Base-by-base conservation (phyloP, 768 basidiomycete genomes). In the Phlegmacium glaucopus region DNA sequence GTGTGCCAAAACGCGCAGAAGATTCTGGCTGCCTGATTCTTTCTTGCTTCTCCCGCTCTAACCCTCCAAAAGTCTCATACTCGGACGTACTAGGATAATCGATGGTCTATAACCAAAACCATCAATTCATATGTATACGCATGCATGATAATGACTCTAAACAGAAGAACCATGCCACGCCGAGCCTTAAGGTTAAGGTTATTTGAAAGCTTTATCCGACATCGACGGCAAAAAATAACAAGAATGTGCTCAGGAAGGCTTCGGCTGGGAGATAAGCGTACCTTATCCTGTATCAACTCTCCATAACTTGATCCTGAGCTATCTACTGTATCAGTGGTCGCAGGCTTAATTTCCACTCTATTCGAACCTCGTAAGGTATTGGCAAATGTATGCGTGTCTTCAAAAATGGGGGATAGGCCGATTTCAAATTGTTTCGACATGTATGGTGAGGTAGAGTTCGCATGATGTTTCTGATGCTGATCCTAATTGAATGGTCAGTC, bases 381-480 rank as follows among this genome's bases (percentile, higher is more conserved):
- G 9, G 47, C 44, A 40, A 61, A 61, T 15, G 55, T 56, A 36
- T 58, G 54, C n/a, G 56, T 47, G 40, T 70, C 67, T 53, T 71
- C 70, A 12, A 70, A 53, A 47, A 70, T 69, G 17, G 70, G 68
- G 8, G 70, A 71, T 28, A 71, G 44, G 41, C 64, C 66, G 12
- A 61, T 50, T 48, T 66, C 67, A 44, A 70, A 66, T 22, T 52
- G 50, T 34, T 51, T 61, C 25, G 47, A 50, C 12, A 45, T 37
- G 43, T 52, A 51, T n/a, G 59, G 57, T 15, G 48, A 43, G 41
- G 49, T 55, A 28, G 54, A 13, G 30, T 5, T 27, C 22, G 52
- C 32, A 38, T 47, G 37, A 10, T 44, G 39, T 49, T 44, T 49
- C 22, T 42, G 32, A 29, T 47, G 49, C 32, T 47, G 39, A 22